These are phyloP conservation scores for Quercus phellos DNA, from an alignment of 331 rosid genomes.

Conservation along the genomic window DNA sequence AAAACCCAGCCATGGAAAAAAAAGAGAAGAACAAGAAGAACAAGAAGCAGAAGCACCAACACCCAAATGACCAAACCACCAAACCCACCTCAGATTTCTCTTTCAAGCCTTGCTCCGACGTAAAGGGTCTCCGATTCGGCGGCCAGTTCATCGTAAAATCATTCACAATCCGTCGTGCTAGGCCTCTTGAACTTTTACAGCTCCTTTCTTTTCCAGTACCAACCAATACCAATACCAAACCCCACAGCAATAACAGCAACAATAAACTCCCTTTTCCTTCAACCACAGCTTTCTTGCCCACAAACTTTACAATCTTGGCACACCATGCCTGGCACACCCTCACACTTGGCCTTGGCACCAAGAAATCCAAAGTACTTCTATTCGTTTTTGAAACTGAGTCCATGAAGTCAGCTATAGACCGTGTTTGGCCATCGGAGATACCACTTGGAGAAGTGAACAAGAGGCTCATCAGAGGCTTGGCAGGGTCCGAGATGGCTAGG, in stretches of 20 bases:
- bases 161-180: conserved; percentile 78
- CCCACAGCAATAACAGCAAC: conserved; percentile 9
- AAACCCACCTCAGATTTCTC: conserved; percentile 77
- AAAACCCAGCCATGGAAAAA: conserved; percentile 46
- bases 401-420: conserved; percentile 55
- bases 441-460: conserved; percentile 91
- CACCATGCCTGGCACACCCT: conserved; percentile 98
- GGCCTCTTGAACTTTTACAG: conserved; percentile 65
- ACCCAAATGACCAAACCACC: conserved; percentile 69
- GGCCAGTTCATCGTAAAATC: conserved; percentile 92
- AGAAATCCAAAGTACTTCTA: conserved; percentile 70
- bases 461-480: conserved; percentile 63
- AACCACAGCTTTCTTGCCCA: conserved; percentile 73
- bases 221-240: conserved; percentile 14
- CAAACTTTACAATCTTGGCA: conserved; percentile 91
- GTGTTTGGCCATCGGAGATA: conserved; percentile 75
- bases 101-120: conserved; percentile 79
- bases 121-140: conserved; percentile 86
- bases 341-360: conserved; percentile 91
- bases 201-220: conserved; percentile 62
- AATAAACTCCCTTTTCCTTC: conserved; percentile 70
- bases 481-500: conserved; percentile 76
- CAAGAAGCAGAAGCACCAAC: conserved; percentile 88
- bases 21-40: conserved; percentile 55
- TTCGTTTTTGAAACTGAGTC: conserved; percentile 73